Evolutionary conservation across 768 basidiomycete species (phyloP).

Genomic region (Hortiboletus campestris): DNA sequence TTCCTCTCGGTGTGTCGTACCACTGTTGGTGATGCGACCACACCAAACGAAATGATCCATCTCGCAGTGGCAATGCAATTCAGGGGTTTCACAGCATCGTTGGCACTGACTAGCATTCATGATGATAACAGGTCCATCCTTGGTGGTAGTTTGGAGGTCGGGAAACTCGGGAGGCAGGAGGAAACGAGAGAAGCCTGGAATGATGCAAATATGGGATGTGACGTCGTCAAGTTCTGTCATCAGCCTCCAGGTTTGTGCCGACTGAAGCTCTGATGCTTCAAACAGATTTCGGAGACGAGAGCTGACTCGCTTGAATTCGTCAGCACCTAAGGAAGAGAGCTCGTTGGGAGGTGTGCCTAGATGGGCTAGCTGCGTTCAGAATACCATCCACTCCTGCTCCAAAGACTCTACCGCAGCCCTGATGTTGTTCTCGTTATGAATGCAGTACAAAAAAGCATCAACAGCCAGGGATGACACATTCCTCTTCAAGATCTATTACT

Average conservation of each 20-base stretch:
- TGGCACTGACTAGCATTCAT: slow-evolving; percentile 13
- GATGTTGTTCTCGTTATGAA: not conserved
- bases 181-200: not conserved
- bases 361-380: not conserved
- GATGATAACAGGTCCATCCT: not conserved
- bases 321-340: not conserved
- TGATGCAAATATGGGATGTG: not conserved
- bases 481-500: not conserved
- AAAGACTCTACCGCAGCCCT: not conserved
- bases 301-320: not conserved
- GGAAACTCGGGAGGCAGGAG: not conserved
- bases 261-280: not conserved
- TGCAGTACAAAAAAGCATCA: not conserved
- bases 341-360: not conserved
- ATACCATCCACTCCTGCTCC: not conserved
- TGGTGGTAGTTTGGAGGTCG: not conserved
- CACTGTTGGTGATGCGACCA: slow-evolving; percentile 12
- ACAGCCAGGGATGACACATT: not conserved
- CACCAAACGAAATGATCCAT: slow-evolving; percentile 23
- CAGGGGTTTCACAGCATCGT: slow-evolving; percentile 23
- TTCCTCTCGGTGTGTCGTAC: slow-evolving; percentile 30
- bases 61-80: slow-evolving; percentile 15
- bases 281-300: not conserved
- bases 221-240: not conserved
- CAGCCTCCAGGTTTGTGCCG: not conserved